Conservation (phyloP, 345 rosid species). For the Trapa bicornis region DNA sequence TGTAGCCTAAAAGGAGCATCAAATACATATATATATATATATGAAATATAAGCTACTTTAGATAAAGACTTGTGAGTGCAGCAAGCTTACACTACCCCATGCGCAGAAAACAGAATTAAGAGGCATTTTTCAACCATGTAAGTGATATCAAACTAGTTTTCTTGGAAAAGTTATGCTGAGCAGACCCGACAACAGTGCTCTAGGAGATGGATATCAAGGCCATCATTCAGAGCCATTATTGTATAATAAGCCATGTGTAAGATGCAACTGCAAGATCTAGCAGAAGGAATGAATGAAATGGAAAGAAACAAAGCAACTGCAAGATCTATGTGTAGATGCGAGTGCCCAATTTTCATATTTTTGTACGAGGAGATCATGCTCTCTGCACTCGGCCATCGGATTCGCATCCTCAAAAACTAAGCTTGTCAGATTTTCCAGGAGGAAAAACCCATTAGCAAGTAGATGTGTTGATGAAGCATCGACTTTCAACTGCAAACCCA, state of each 20-base stretch:
- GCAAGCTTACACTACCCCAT: background rate
- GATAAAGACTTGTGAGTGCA: background rate
- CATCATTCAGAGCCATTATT: background rate
- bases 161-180: background rate
- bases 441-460: background rate
- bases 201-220: background rate
- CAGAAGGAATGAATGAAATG: too few relatives aligned
- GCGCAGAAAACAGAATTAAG: background rate
- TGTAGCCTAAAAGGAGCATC: constrained; percentile 32
- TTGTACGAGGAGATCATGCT: background rate
- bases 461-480: background rate
- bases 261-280: too few relatives aligned
- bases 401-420: background rate
- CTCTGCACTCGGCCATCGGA: background rate
- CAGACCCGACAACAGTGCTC: background rate
- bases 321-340: background rate
- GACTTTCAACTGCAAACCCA: background rate
- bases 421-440: background rate
- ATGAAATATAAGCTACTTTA: background rate
- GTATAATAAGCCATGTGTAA: background rate
- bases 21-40: background rate
- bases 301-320: too few relatives aligned
- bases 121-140: background rate
- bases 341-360: background rate
- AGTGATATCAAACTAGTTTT: background rate